Conservation (phyloP, 257 asterid genomes). For the Vinca minor region DNA sequence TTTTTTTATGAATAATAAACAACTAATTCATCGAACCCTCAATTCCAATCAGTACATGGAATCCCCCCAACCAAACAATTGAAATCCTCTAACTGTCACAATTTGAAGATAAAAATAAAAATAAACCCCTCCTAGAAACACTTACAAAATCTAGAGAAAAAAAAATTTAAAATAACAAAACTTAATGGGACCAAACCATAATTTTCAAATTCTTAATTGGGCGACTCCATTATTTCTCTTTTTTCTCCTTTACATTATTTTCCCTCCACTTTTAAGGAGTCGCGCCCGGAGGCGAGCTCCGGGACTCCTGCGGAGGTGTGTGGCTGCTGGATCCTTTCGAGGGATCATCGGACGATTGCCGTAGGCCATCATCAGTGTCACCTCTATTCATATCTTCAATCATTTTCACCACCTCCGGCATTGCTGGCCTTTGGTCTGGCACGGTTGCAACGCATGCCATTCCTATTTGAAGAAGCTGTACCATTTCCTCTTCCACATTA, state of each 20-base stretch:
- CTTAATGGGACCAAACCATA: constrained; percentile 23
- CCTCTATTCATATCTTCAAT: constrained; percentile 73
- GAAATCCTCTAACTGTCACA: constrained; percentile 24
- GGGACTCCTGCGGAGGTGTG: constrained; percentile 61
- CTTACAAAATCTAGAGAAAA: neutral
- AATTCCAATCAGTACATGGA: constrained; percentile 31
- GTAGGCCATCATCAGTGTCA: constrained; percentile 62
- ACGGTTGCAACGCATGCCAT: constrained; percentile 79
- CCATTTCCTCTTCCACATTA: constrained; percentile 97
- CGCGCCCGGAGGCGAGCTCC: constrained; percentile 55
- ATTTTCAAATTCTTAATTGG: constrained; percentile 4
- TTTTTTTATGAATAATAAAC: no score
- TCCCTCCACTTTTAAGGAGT: constrained; percentile 32
- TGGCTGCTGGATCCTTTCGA: constrained; percentile 69
- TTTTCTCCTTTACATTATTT: constrained; percentile 3
- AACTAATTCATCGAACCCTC: no score
- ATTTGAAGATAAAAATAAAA: constrained; percentile 26
- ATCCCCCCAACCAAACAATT: constrained; percentile 26
- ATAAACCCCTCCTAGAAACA: no score
- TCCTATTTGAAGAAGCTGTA: constrained; percentile 88
- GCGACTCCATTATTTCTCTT: constrained; percentile 1
- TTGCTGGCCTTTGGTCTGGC: constrained; percentile 76
- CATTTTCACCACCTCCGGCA: constrained; percentile 71
- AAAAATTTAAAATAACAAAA: neutral
- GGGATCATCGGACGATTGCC: constrained; percentile 69